A percentile compares a stretch with the other conserved stretches of the same genome.
These are phyloP conservation scores for Vanrija pseudolonga DNA, from an alignment of 1,284 basidiomycete species.

Conservation along the genomic window DNA sequence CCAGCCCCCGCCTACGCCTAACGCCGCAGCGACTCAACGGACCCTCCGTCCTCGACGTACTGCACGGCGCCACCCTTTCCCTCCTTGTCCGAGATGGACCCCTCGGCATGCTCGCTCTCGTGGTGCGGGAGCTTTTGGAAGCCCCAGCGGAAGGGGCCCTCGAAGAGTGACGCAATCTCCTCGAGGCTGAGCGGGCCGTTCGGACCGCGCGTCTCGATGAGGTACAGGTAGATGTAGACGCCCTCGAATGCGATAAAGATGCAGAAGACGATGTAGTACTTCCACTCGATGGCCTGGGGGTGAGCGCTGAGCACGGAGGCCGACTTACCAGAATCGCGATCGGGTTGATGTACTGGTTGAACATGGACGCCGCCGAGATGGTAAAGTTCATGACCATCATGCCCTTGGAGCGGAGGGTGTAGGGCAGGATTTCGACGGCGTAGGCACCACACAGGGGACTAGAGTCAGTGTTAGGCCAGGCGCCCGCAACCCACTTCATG, in stretches of 20 bases:
- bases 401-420: conserved; percentile 67
- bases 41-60: too few species aligned
- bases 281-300: conserved; percentile 25
- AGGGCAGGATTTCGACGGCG: background rate
- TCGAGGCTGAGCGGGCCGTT: conserved; percentile 20
- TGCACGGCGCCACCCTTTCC: too few species aligned
- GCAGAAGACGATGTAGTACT: conserved; percentile 30
- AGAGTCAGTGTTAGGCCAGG: too few species aligned
- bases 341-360: conserved; percentile 36
- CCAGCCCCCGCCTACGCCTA: too few species aligned
- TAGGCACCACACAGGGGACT: background rate
- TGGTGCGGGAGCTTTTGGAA: background rate
- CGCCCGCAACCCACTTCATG: background rate
- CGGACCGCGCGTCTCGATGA: conserved; percentile 32
- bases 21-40: too few species aligned
- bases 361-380: conserved; percentile 24
- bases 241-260: conserved; percentile 26
- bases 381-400: conserved; percentile 54
- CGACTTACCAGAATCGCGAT: conserved; percentile 12
- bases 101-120: too few species aligned
- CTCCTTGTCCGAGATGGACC: too few species aligned
- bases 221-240: conserved; percentile 24
- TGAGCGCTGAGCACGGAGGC: too few species aligned
- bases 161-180: conserved; percentile 25
- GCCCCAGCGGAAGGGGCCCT: background rate